These are phyloP conservation scores for Annona squamosa DNA, from an alignment of 164 flowering plant genomes.

Conservation along the genomic window DNA sequence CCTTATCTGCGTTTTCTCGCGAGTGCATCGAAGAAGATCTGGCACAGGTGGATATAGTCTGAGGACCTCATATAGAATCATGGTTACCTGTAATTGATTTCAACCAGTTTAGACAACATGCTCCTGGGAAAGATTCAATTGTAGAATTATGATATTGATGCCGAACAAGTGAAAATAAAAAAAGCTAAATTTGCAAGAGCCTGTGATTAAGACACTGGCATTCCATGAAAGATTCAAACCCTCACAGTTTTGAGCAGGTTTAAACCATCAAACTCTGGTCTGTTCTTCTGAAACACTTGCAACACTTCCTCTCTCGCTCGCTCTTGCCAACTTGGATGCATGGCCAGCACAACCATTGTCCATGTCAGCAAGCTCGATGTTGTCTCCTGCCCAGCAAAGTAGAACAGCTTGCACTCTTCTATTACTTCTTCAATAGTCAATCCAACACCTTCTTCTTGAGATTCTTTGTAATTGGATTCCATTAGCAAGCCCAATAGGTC, in stretches of 20 bases:
- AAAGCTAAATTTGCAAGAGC: too few species aligned
- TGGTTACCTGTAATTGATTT: constrained; percentile 2
- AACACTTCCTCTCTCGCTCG: constrained; percentile 46
- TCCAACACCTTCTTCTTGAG: not conserved
- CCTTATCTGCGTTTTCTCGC: not conserved
- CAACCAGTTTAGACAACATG: not conserved
- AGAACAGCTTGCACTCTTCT: constrained; percentile 34
- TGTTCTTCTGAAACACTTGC: constrained; percentile 14
- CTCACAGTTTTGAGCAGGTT: constrained; percentile 3
- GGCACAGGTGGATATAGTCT: constrained; percentile 2
- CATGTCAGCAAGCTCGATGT: constrained; percentile 37
- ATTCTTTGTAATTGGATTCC: constrained; percentile 4
- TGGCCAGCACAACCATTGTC: constrained; percentile 32
- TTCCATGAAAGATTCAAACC: too few species aligned
- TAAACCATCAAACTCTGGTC: constrained; percentile 22
- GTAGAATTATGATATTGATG: too few species aligned
- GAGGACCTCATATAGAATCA: constrained; percentile 1
- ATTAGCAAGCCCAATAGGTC: constrained; percentile 11
- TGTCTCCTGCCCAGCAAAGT: constrained; percentile 47
- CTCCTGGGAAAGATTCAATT: too few species aligned
- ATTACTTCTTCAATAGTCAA: constrained; percentile 5
- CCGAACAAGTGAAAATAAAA: not conserved
- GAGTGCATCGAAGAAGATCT: not conserved
- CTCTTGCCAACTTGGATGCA: constrained; percentile 42
- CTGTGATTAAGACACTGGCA: not conserved